Percentiles rank a stretch among this genome's conserved stretches.
Conservation (phyloP, 2,329 filamentous ascomycete species). For the Sclerotinia sclerotiorum region DNA sequence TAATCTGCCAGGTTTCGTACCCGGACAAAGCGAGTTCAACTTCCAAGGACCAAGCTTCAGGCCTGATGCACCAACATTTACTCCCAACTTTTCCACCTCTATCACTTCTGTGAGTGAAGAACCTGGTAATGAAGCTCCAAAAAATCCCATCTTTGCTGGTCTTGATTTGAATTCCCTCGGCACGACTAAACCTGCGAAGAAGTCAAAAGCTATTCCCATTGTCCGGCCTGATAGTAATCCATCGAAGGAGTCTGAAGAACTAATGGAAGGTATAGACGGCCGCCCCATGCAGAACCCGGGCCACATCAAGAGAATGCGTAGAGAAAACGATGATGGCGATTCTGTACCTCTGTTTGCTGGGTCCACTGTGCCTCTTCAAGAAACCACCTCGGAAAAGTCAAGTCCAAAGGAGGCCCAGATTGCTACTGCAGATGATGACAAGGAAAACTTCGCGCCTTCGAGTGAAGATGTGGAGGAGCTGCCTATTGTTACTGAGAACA, state of each 20-base stretch:
- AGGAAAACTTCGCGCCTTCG: conserved; percentile 38
- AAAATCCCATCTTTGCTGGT: conserved; percentile 65
- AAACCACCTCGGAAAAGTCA: conserved; percentile 39
- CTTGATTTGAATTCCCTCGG: conserved; percentile 64
- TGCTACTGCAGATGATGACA: conserved; percentile 32
- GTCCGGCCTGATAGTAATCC: conserved; percentile 60
- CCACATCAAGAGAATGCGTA: conserved; percentile 73
- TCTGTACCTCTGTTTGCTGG: conserved; percentile 74
- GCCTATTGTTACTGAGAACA: conserved; percentile 35
- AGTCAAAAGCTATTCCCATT: conserved; percentile 82
- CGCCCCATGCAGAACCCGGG: conserved; percentile 62
- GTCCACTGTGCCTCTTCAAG: conserved; percentile 44
- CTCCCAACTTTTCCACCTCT: conserved; percentile 53
- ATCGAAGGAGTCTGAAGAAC: conserved; percentile 44
- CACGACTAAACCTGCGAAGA: conserved; percentile 64
- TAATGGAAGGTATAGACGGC: conserved; percentile 58
- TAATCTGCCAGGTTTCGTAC: conserved; percentile 58
- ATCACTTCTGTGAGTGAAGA: conserved; percentile 49
- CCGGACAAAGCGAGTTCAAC: conserved; percentile 63
- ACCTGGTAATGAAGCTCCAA: conserved; percentile 46
- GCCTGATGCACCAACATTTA: conserved; percentile 75
- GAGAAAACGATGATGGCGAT: conserved; percentile 64
- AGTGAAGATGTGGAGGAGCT: conserved; percentile 26
- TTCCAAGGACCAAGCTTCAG: conserved; percentile 73
- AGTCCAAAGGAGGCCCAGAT: conserved; percentile 34